Base-by-base conservation (phyloP, 1,284 basidiomycete species). In the Trichosporon inkin region DNA sequence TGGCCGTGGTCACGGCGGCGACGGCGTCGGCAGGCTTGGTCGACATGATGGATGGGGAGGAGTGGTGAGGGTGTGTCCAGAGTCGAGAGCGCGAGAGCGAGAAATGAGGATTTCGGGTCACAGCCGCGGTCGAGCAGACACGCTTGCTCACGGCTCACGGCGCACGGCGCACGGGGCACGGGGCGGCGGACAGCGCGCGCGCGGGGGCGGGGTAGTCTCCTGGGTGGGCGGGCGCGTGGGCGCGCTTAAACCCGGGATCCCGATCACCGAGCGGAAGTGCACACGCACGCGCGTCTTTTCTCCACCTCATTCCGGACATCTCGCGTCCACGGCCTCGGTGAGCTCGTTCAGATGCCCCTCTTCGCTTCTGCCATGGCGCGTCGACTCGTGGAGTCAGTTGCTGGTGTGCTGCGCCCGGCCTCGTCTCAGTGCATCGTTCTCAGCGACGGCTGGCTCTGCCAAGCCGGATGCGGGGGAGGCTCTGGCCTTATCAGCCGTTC, bases 231-330 rank as follows among this genome's bases (percentile, higher is more conserved):
- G 24, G 44, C 11, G 13, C 13, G 44, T 49, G 44, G 44, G 44
- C 44, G 44, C 44, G 44, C 44, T 49, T 49, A 49, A 49, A 49
- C 44, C 44, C 44, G 44, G 24, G 44, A 49, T 49, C 28, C 44
- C 44, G 44, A n/a, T 49, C 24, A 49, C 44, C 44, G 44, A 49
- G n/a, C 8, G 24, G 6, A n/a, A 28, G 44, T 7, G 22, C 44
- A 28, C 22, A 24, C n/a, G 11, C 36, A n/a, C 11, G 24, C 44
- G 24, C 44, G 16, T n/a, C 8, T 24, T 49, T 49, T 49, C 44
- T 49, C 44, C 44, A 49, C 44, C 24, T 49, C 44, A 28, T 49
- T 28, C 44, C 44, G 44, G 24, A 49, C 28, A 49, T 49, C 17
- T 49, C 8, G 10, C 28, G 16, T 24, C 22, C 16, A 28, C 11